A percentile compares a stretch with the other conserved stretches of the same genome.
These are phyloP conservation scores for Skeletonema costatum DNA, from an alignment of 108 stramenopile genomes.

Conservation along the genomic window DNA sequence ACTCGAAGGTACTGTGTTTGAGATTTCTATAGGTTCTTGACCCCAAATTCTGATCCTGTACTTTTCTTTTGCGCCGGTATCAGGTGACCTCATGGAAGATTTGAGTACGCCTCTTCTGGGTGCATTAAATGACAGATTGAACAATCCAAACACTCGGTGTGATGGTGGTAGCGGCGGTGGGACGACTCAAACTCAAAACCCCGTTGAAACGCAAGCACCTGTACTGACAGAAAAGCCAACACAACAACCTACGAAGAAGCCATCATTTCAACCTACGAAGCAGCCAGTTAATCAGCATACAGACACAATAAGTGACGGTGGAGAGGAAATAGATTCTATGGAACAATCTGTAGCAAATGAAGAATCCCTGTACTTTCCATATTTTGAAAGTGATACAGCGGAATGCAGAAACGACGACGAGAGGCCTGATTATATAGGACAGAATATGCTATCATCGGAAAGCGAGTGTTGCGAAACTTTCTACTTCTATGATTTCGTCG, in stretches of 20 bases:
- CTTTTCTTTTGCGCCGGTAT: not conserved
- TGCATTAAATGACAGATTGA: slow-evolving; percentile 15
- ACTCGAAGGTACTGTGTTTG: not conserved
- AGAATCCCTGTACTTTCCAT: not conserved
- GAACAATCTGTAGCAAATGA: not conserved
- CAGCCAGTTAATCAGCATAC: not conserved
- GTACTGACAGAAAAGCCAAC: not conserved
- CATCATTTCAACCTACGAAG: not conserved
- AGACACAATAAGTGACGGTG: not conserved
- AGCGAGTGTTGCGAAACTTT: not conserved
- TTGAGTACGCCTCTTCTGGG: slow-evolving; percentile 30
- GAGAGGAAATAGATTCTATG: not conserved
- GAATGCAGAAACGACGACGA: not conserved
- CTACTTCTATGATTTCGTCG: not conserved
- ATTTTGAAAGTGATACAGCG: not conserved
- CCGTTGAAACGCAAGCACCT: not conserved
- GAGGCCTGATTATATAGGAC: not conserved
- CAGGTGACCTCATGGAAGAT: slow-evolving; percentile 17
- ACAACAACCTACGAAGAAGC: not conserved
- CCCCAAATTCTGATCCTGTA: too few species aligned
- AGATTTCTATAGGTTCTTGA: too few species aligned
- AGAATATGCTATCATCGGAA: not conserved
- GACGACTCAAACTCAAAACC: not conserved
- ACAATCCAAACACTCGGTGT: slow-evolving; percentile 17
- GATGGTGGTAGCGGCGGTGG: slow-evolving; percentile 3